phyloP scores from a whole-genome alignment of 2,329 filamentous ascomycete species.

The Monilinia laxa region DNA sequence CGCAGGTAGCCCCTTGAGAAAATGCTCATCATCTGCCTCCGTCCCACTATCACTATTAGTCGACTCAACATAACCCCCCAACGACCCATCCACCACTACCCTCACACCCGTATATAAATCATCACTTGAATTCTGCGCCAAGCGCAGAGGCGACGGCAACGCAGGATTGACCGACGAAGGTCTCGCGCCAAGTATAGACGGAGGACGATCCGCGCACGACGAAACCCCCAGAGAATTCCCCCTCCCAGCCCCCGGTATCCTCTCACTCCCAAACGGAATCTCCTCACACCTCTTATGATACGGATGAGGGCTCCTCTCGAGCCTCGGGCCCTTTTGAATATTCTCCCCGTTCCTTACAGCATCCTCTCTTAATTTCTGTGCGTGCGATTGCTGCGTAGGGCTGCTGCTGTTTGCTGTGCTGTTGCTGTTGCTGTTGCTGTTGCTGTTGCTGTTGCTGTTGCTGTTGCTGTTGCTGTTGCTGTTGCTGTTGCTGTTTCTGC shows the following conservation, averaged over 20 bases:
- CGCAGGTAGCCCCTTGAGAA: constrained; percentile 80
- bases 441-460: background rate
- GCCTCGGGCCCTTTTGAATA: background rate
- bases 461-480: background rate
- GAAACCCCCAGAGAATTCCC: background rate
- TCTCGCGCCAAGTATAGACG: background rate
- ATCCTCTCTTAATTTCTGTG: constrained; percentile 23
- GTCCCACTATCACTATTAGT: constrained; percentile 85
- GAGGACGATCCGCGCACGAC: background rate
- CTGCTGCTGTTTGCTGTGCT: background rate
- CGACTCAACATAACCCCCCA: constrained; percentile 38
- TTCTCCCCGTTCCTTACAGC: constrained; percentile 22
- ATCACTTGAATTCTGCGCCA: constrained; percentile 38
- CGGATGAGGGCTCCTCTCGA: constrained; percentile 62
- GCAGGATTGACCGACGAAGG: constrained; percentile 22
- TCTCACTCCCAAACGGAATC: constrained; percentile 46
- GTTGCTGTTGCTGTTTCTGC: background rate
- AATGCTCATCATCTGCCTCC: constrained; percentile 91
- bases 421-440: background rate
- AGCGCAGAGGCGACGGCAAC: constrained; percentile 32
- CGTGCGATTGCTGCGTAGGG: constrained; percentile 23
- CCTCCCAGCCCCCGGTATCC: background rate
- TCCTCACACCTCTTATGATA: constrained; percentile 62
- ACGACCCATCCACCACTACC: constrained; percentile 21
- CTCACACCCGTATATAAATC: constrained; percentile 35